Conservation (phyloP, 2,329 filamentous ascomycete genomes). For the Phyllosticta citrichinensis region DNA sequence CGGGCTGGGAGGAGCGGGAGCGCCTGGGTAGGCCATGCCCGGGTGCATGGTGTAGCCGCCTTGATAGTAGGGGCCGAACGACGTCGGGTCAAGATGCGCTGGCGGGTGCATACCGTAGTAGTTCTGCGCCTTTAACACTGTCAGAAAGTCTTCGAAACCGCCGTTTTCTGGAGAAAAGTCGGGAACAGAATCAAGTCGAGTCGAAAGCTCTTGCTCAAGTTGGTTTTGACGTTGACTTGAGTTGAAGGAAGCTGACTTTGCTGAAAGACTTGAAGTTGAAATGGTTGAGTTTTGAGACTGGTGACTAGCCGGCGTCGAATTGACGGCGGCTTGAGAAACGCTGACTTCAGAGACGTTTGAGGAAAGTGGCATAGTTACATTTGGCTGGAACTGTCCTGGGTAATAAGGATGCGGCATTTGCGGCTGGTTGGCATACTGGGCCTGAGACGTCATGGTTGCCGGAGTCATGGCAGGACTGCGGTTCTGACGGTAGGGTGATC, state of each 20-base stretch:
- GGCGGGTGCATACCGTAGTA: constrained; percentile 48
- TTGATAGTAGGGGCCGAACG: constrained; percentile 27
- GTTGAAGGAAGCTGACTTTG: background rate
- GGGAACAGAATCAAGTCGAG: constrained; percentile 27
- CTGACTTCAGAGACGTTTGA: constrained; percentile 16
- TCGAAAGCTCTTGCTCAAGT: constrained; percentile 14
- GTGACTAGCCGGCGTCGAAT: background rate
- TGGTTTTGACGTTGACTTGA: background rate
- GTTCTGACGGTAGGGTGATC: constrained; percentile 47
- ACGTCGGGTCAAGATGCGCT: constrained; percentile 31
- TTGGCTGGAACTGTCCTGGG: constrained; percentile 48
- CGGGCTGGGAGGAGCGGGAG: constrained; percentile 35
- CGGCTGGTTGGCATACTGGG: constrained; percentile 37
- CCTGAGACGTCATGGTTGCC: constrained; percentile 57
- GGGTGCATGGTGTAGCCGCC: constrained; percentile 39
- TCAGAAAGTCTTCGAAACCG: constrained; percentile 66
- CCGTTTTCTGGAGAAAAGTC: constrained; percentile 61
- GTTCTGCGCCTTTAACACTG: constrained; percentile 53
- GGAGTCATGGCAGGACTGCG: constrained; percentile 47
- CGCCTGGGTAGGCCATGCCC: constrained; percentile 22
- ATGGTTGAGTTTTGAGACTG: constrained; percentile 12
- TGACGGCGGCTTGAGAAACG: constrained; percentile 15
- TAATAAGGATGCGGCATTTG: constrained; percentile 52
- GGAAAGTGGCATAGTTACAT: constrained; percentile 46
- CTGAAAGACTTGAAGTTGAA: constrained; percentile 21